Percentiles rank a stretch among this genome's conserved stretches.
These are phyloP conservation scores for Sporothrix sp. DNA, from an alignment of 2,329 filamentous ascomycete species.

Conservation along the genomic window DNA sequence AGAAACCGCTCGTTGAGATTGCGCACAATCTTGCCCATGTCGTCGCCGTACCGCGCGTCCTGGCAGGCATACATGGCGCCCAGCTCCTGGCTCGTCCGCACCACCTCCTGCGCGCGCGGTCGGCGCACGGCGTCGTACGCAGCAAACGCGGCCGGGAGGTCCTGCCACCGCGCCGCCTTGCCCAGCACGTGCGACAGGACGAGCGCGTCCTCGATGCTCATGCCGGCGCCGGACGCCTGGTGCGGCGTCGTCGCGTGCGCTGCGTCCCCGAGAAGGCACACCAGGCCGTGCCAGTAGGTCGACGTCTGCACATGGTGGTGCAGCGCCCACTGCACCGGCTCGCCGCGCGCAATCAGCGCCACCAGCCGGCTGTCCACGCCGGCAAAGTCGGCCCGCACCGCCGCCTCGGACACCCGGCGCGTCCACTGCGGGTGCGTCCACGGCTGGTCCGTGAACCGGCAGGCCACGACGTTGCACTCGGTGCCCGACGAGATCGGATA, in stretches of 20 bases:
- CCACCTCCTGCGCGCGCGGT: conserved; percentile 25
- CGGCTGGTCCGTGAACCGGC: conserved; percentile 4
- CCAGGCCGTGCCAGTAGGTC: conserved; percentile 37
- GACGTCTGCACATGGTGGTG: conserved; percentile 28
- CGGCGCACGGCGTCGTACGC: conserved; percentile 24
- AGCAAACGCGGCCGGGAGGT: conserved; percentile 17
- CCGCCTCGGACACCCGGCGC: conserved; percentile 24
- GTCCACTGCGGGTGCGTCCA: conserved; percentile 23
- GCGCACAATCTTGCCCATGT: conserved; percentile 24
- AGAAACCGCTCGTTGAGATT: conserved; percentile 23
- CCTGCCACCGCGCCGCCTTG: neutral
- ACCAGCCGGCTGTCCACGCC: conserved; percentile 4
- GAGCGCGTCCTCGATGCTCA: conserved; percentile 18
- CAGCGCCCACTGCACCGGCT: conserved; percentile 6
- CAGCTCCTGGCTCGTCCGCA: conserved; percentile 24
- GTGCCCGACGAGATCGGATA: conserved; percentile 18
- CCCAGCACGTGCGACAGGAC: conserved; percentile 14
- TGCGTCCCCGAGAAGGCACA: conserved; percentile 45
- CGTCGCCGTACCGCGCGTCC: conserved; percentile 20
- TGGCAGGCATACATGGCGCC: conserved; percentile 23
- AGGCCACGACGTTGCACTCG: conserved; percentile 17
- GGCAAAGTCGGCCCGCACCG: neutral
- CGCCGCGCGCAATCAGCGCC: conserved; percentile 1
- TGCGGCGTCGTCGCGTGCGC: conserved; percentile 36
- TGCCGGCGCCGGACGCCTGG: conserved; percentile 17